These are phyloP conservation scores for Botryotinia calthae DNA, from an alignment of 2,329 filamentous ascomycete species.

Conservation along the genomic window DNA sequence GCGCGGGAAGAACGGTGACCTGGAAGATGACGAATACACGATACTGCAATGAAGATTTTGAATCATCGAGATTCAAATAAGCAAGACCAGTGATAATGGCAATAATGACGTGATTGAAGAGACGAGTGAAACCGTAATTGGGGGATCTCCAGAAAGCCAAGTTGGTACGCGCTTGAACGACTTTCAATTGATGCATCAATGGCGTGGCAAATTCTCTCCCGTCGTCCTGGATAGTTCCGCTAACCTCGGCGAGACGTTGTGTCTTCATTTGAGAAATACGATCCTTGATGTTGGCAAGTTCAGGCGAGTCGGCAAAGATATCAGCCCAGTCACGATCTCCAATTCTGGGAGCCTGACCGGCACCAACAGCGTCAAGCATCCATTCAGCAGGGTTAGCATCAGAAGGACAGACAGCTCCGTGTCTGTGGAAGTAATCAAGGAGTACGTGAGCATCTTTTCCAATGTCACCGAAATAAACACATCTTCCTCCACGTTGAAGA, in stretches of 20 bases:
- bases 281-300: constrained; percentile 54
- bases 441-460: constrained; percentile 60
- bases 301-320: constrained; percentile 58
- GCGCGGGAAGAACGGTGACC: constrained; percentile 75
- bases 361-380: constrained; percentile 62
- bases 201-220: constrained; percentile 83
- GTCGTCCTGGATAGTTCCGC: constrained; percentile 37
- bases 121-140: constrained; percentile 83
- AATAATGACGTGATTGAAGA: constrained; percentile 81
- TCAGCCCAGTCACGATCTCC: constrained; percentile 64
- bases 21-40: constrained; percentile 90
- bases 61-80: constrained; percentile 75
- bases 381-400: constrained; percentile 59
- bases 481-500: constrained; percentile 60
- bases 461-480: constrained; percentile 67
- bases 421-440: constrained; percentile 46
- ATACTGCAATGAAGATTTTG: constrained; percentile 75
- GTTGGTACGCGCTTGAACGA: constrained; percentile 71
- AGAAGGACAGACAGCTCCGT: constrained; percentile 51
- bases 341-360: constrained; percentile 58
- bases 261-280: constrained; percentile 56
- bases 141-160: constrained; percentile 80
- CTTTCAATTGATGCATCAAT: constrained; percentile 71
- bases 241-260: constrained; percentile 48
- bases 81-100: constrained; percentile 75